A percentile compares a stretch with the other conserved stretches of the same genome.
These are phyloP conservation scores for Russula sp. DNA, from an alignment of 768 basidiomycete genomes.

Conservation along the genomic window DNA sequence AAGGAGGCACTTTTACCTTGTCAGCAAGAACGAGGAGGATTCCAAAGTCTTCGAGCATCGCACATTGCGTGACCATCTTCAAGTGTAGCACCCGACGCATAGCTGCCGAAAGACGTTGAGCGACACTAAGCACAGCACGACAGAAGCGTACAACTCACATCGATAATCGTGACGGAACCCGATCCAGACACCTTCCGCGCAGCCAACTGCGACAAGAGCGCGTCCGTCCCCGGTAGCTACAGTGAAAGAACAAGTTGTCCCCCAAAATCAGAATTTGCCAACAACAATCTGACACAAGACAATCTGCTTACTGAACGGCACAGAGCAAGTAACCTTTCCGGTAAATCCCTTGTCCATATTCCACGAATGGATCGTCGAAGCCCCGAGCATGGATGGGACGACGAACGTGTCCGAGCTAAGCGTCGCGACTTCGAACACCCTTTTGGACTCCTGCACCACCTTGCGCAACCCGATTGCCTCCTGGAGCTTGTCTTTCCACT, in stretches of 20 bases:
- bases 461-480: conserved; percentile 83
- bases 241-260: not conserved
- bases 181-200: conserved; percentile 95
- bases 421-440: conserved; percentile 85
- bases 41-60: conserved; percentile 93
- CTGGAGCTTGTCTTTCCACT: conserved; percentile 89
- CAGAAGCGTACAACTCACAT: conserved; percentile 48
- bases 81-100: conserved; percentile 92
- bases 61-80: conserved; percentile 94
- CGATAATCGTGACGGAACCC: conserved; percentile 85
- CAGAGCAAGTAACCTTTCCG: conserved; percentile 91
- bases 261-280: not conserved
- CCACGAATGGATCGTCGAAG: conserved; percentile 48
- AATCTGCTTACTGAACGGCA: conserved; percentile 72
- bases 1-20: conserved; percentile 49
- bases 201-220: conserved; percentile 87
- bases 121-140: not conserved
- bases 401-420: conserved; percentile 87
- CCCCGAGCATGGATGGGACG: conserved; percentile 59
- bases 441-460: too few species aligned
- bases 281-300: not conserved
- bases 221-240: conserved; percentile 80
- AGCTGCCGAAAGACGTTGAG: conserved; percentile 45
- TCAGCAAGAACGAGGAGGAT: conserved; percentile 94
- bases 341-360: conserved; percentile 67